Evolutionary conservation across 495 filamentous ascomycete species (phyloP).

Genomic region (Pseudomonodictys pantanalensis): DNA sequence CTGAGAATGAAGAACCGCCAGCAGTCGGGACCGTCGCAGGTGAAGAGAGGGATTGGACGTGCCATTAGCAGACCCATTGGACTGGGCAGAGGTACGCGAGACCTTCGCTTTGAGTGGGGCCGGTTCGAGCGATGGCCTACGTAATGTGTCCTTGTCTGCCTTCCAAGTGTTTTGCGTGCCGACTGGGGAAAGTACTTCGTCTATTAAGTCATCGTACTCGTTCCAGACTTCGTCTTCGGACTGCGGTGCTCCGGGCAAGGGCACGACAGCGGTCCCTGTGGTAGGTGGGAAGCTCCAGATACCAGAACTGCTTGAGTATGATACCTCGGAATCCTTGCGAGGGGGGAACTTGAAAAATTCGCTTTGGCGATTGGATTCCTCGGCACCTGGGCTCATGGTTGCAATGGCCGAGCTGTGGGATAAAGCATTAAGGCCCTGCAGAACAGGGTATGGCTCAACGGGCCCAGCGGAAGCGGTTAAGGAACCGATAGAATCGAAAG

Average conservation of each 20-base stretch:
- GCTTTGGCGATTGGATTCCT: conserved; percentile 23
- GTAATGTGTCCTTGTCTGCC: neutral
- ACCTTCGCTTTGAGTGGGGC: conserved; percentile 11
- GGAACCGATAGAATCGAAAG: conserved; percentile 7
- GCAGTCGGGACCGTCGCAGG: conserved; percentile 32
- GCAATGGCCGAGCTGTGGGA: conserved; percentile 26
- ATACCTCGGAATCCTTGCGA: conserved; percentile 65
- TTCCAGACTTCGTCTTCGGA: conserved; percentile 90
- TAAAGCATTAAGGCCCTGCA: conserved; percentile 27
- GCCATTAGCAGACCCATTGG: conserved; percentile 15
- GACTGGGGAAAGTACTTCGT: conserved; percentile 60
- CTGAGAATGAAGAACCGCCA: conserved; percentile 32
- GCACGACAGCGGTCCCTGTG: conserved; percentile 61
- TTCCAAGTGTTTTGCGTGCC: neutral
- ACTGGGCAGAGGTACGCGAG: conserved; percentile 19
- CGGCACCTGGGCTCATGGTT: conserved; percentile 23
- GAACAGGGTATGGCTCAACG: conserved; percentile 28
- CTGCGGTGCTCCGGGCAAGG: conserved; percentile 54
- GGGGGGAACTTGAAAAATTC: conserved; percentile 75
- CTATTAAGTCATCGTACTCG: conserved; percentile 88
- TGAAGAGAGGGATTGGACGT: conserved; percentile 26
- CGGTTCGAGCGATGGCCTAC: conserved; percentile 14
- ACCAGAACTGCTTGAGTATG: conserved; percentile 66
- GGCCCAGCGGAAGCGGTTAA: conserved; percentile 18
- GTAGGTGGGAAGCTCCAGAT: conserved; percentile 47